Conservation (phyloP, 495 filamentous ascomycete species). For the Alectoria sarmentosa region DNA sequence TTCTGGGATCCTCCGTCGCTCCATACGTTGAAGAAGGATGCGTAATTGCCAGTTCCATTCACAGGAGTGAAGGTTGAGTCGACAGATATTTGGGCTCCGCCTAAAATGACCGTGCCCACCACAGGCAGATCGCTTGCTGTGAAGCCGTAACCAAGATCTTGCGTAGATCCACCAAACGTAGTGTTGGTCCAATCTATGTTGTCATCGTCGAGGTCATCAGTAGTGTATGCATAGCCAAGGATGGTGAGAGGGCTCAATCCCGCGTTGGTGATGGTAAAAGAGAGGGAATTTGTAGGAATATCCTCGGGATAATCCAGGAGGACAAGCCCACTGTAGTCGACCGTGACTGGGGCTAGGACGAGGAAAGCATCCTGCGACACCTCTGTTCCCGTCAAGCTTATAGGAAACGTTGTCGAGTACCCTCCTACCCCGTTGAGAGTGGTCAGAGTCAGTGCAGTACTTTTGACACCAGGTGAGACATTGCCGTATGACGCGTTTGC, state of each 20-base stretch:
- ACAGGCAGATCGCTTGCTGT: neutral
- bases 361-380: conserved; percentile 18
- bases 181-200: neutral
- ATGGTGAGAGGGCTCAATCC: conserved; percentile 14
- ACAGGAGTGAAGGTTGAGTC: neutral
- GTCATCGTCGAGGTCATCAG: conserved; percentile 19
- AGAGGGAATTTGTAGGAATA: neutral
- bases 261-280: conserved; percentile 10
- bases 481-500: neutral
- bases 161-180: neutral
- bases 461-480: neutral
- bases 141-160: neutral
- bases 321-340: neutral
- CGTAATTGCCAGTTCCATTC: neutral
- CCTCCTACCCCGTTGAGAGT: conserved; percentile 33
- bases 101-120: neutral
- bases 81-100: neutral
- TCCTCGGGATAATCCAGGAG: neutral
- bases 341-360: conserved; percentile 8
- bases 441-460: conserved; percentile 19
- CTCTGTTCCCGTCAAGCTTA: conserved; percentile 22
- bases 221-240: conserved; percentile 21
- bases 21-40: neutral
- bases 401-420: conserved; percentile 25
- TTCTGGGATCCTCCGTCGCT: neutral